Evolutionary conservation across 805 yeast genomes (phyloP).

Genomic region (Isabelozyma rhagii): DNA sequence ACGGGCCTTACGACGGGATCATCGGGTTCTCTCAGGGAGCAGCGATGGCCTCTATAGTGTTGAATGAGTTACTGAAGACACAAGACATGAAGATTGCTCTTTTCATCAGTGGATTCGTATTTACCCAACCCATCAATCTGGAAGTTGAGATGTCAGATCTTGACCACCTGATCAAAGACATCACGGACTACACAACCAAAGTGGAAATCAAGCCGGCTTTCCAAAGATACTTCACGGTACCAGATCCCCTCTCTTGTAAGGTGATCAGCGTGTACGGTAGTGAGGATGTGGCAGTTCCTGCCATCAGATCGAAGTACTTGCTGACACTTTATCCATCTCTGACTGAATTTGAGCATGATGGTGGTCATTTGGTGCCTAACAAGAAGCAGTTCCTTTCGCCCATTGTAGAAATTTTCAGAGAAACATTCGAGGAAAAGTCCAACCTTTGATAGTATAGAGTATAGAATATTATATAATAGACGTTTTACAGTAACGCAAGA

Average conservation of each 20-base stretch:
- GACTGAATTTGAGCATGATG: slow-evolving; percentile 25
- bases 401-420: slow-evolving; percentile 11
- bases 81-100: slow-evolving; percentile 25
- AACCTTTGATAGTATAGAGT: slow-evolving; percentile 1
- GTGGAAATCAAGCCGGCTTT: slow-evolving; percentile 17
- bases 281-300: slow-evolving; percentile 31
- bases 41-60: slow-evolving; percentile 30
- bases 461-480: neutral
- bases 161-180: slow-evolving; percentile 17
- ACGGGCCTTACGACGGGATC: slow-evolving; percentile 43
- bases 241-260: slow-evolving; percentile 16
- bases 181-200: slow-evolving; percentile 15
- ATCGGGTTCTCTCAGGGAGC: slow-evolving; percentile 45
- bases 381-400: slow-evolving; percentile 14
- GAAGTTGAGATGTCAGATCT: slow-evolving; percentile 11
- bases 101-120: slow-evolving; percentile 34
- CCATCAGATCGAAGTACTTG: slow-evolving; percentile 24
- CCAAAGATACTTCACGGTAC: slow-evolving; percentile 15
- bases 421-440: slow-evolving; percentile 4
- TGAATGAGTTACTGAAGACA: slow-evolving; percentile 22
- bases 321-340: slow-evolving; percentile 14
- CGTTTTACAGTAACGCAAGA: neutral
- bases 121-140: slow-evolving; percentile 20
- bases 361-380: slow-evolving; percentile 37
- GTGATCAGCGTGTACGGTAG: slow-evolving; percentile 28